These are phyloP conservation scores for Kazachstania bromeliacearum DNA, from an alignment of 805 yeast species.

Conservation along the genomic window DNA sequence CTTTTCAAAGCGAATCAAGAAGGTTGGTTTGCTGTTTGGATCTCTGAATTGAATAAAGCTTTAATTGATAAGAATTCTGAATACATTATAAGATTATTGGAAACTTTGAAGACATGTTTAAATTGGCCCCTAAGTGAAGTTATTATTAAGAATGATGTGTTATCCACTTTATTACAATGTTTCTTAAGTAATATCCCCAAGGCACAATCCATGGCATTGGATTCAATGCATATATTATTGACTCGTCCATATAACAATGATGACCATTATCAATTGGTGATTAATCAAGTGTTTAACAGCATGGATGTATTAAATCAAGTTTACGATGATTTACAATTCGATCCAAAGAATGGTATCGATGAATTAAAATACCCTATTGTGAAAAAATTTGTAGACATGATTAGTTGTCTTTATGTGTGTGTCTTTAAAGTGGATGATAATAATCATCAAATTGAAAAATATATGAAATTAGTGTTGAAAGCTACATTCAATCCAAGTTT, in stretches of 20 bases:
- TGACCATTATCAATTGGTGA: conserved; percentile 65
- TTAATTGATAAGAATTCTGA: conserved; percentile 33
- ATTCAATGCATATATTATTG: conserved; percentile 80
- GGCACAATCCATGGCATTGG: conserved; percentile 76
- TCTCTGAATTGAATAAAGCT: conserved; percentile 39
- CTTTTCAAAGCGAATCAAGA: conserved; percentile 56
- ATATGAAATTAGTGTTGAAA: conserved; percentile 62
- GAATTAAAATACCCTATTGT: conserved; percentile 72
- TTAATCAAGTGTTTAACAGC: conserved; percentile 80
- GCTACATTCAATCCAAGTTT: conserved; percentile 80
- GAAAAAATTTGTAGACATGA: conserved; percentile 88
- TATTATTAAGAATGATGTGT: conserved; percentile 54
- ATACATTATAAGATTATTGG: conserved; percentile 59
- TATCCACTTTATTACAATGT: conserved; percentile 52
- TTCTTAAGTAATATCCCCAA: conserved; percentile 51
- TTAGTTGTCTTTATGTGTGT: conserved; percentile 33
- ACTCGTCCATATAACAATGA: conserved; percentile 62
- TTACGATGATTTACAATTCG: conserved; percentile 43
- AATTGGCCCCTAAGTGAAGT: conserved; percentile 85
- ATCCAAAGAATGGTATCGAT: conserved; percentile 57
- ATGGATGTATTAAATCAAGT: conserved; percentile 57
- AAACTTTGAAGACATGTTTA: conserved; percentile 79
- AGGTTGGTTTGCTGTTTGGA: conserved; percentile 87
- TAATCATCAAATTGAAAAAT: conserved; percentile 52
- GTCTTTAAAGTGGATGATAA: conserved; percentile 49